phyloP scores from a whole-genome alignment of 805 yeast species.

The Spencermartinsiella europaea region DNA sequence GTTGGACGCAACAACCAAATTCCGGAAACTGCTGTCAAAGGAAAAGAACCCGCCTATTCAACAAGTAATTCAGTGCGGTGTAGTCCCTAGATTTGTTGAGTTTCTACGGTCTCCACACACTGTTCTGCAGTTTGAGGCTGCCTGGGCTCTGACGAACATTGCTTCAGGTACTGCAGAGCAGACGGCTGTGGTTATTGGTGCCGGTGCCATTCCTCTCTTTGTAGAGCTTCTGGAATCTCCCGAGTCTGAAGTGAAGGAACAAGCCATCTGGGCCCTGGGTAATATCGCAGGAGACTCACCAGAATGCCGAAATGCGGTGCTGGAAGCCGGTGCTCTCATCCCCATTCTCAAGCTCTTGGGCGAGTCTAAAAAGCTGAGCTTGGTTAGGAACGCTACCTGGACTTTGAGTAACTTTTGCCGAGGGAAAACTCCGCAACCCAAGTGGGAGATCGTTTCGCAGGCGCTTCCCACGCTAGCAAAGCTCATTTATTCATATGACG shows the following conservation, averaged over 20 bases:
- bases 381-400: slow-evolving; percentile 97
- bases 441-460: slow-evolving; percentile 80
- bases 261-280: slow-evolving; percentile 99
- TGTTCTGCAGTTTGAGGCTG: slow-evolving; percentile 92
- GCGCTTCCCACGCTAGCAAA: slow-evolving; percentile 91
- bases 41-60: slow-evolving; percentile 97
- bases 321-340: slow-evolving; percentile 79
- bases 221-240: slow-evolving; percentile 75
- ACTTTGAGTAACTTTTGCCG: slow-evolving; percentile 93
- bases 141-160: slow-evolving; percentile 99
- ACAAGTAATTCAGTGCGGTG: slow-evolving; percentile 87
- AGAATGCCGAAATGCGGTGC: slow-evolving; percentile 80
- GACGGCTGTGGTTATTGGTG: slow-evolving; percentile 83
- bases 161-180: slow-evolving; percentile 92
- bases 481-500: slow-evolving; percentile 83
- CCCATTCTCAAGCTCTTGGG: slow-evolving; percentile 78
- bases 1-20: slow-evolving; percentile 83
- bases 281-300: slow-evolving; percentile 98
- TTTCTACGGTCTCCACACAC: slow-evolving; percentile 75
- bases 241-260: slow-evolving; percentile 91
- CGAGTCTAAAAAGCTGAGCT: slow-evolving; percentile 70
- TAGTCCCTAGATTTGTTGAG: slow-evolving; percentile 83
- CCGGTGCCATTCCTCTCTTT: slow-evolving; percentile 90
- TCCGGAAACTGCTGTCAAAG: slow-evolving; percentile 87
- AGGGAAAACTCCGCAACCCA: slow-evolving; percentile 94